These are phyloP conservation scores for Clonostachys chloroleuca DNA, from an alignment of 2,329 filamentous ascomycete genomes.

Conservation along the genomic window DNA sequence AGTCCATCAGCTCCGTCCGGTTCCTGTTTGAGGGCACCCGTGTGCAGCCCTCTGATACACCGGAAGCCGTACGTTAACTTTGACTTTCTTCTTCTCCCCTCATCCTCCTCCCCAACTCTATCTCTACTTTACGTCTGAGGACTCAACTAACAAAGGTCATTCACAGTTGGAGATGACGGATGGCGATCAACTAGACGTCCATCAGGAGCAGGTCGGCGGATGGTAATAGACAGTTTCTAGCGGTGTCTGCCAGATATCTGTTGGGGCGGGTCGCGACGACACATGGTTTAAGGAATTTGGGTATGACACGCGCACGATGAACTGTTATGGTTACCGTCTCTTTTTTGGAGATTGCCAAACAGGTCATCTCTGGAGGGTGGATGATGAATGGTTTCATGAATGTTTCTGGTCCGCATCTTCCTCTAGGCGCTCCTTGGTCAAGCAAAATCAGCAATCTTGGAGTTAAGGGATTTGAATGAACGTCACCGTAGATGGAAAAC, in stretches of 20 bases:
- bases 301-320: not conserved
- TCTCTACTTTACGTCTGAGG: not conserved
- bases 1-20: constrained; percentile 76
- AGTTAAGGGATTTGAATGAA: too few relatives aligned
- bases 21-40: constrained; percentile 96
- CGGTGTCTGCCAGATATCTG: too few relatives aligned
- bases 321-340: too few relatives aligned
- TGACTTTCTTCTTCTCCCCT: not conserved
- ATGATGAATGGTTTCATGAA: too few relatives aligned
- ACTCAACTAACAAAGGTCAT: not conserved
- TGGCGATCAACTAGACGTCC: constrained; percentile 92
- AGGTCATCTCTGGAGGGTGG: too few relatives aligned
- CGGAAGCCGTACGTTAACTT: constrained; percentile 71
- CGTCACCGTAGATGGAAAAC: too few relatives aligned
- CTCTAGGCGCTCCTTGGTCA: too few relatives aligned
- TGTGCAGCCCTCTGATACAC: constrained; percentile 84
- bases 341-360: too few relatives aligned
- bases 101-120: not conserved
- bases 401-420: too few relatives aligned
- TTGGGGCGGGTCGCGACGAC: not conserved
- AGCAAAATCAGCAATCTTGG: too few relatives aligned
- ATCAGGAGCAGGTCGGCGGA: constrained; percentile 96
- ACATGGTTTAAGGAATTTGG: constrained; percentile 1
- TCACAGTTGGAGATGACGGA: constrained; percentile 90
- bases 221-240: constrained; percentile 9